These are phyloP conservation scores for Penicillium sp. DNA, from an alignment of 2,329 filamentous ascomycete genomes.

Conservation along the genomic window DNA sequence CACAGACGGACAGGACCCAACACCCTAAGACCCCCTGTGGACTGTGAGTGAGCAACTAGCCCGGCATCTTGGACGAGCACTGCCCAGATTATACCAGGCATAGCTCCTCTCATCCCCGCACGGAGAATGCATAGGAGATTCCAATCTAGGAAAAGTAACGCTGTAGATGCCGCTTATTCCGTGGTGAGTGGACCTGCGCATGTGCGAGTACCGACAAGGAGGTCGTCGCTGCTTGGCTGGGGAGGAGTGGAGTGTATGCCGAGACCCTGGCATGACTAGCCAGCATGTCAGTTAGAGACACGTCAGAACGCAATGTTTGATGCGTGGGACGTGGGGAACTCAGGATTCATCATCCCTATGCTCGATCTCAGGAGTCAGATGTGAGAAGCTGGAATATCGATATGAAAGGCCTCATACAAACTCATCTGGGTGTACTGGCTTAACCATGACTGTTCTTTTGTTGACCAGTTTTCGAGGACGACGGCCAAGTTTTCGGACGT, in stretches of 20 bases:
- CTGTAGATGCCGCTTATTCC: neutral
- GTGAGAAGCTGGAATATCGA: neutral
- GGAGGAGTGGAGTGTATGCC: conserved; percentile 11
- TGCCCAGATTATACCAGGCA: conserved; percentile 7
- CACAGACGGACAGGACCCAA: neutral
- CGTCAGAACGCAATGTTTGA: neutral
- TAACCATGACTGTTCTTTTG: neutral
- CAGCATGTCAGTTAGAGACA: neutral
- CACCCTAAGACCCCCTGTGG: conserved; percentile 10
- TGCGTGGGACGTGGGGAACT: neutral
- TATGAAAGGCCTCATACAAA: neutral
- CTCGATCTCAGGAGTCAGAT: neutral
- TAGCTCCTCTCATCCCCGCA: conserved; percentile 19
- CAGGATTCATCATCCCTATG: neutral
- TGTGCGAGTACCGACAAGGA: neutral
- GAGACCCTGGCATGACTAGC: conserved; percentile 6
- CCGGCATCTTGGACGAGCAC: conserved; percentile 6
- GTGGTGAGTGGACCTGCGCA: conserved; percentile 7
- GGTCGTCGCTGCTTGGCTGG: conserved; percentile 13
- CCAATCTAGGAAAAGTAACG: neutral
- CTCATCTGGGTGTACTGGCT: neutral
- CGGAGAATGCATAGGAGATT: conserved; percentile 11
- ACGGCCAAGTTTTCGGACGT: conserved; percentile 8
- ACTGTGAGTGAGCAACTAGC: conserved; percentile 3
- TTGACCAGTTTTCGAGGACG: neutral